Evolutionary conservation across 2,329 filamentous ascomycete species (phyloP).

Genomic region (Scolecobasidium constrictum): DNA sequence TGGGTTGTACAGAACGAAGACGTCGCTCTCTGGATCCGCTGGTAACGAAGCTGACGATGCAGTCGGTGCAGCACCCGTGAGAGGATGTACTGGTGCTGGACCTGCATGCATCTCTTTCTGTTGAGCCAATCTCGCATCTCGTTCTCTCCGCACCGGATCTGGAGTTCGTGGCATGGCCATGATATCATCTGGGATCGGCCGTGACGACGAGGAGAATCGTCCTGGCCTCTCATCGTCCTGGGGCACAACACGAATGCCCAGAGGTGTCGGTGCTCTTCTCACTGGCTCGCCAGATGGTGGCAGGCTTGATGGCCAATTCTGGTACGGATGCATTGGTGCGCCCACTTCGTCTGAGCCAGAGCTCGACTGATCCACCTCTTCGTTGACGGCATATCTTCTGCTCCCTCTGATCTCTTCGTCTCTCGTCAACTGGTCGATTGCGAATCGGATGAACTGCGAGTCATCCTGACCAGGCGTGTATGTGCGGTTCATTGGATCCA

Average conservation of each 20-base stretch:
- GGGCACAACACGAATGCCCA: background rate
- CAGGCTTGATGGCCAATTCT: background rate
- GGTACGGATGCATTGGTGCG: slow-evolving; percentile 1
- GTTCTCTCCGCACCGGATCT: slow-evolving; percentile 1
- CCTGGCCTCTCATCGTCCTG: background rate
- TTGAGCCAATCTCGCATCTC: slow-evolving; percentile 3
- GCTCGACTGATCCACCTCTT: background rate
- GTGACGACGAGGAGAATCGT: background rate
- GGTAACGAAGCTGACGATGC: background rate
- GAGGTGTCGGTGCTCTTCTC: background rate
- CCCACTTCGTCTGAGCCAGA: slow-evolving; percentile 2
- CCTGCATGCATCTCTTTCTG: slow-evolving; percentile 11
- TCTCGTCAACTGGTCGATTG: slow-evolving; percentile 75
- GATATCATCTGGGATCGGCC: background rate
- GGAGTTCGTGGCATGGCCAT: background rate
- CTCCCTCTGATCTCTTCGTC: slow-evolving; percentile 53
- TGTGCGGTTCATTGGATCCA: slow-evolving; percentile 26
- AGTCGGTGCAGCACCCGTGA: background rate
- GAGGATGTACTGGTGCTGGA: slow-evolving; percentile 5
- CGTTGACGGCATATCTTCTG: slow-evolving; percentile 31
- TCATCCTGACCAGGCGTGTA: slow-evolving; percentile 70
- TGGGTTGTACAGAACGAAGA: slow-evolving; percentile 21
- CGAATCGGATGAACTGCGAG: slow-evolving; percentile 79
- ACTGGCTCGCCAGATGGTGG: background rate
- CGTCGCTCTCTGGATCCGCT: slow-evolving; percentile 3